Base-by-base conservation (phyloP, 2,329 filamentous ascomycete genomes). In the Xylaria sp. region DNA sequence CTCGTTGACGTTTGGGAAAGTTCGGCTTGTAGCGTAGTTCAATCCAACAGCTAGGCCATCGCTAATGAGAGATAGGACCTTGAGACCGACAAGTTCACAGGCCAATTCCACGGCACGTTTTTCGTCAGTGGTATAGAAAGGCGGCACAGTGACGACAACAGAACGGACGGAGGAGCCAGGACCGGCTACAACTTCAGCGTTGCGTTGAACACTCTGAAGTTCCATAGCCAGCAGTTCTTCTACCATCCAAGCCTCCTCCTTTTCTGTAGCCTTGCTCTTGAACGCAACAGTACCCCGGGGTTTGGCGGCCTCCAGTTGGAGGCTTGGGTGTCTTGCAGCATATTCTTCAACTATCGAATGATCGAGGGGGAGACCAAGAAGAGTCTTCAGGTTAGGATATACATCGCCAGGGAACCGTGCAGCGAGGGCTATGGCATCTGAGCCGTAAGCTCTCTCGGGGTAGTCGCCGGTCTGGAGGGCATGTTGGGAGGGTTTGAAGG, bases 211-310 rank as follows among this genome's bases (percentile, higher is more conserved):
- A 81, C 93, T 96, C 84, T 97, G 93, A 73, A 99, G 86, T 83
- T 98, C 90, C 96, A 99, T 99, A 58, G 94, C 94, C 78, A 99
- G 82, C 73, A 99, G 86, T 83, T 99, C 96, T 83, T 99, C 96
- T 0, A 98, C 91, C 76, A 92, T 88, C 89, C 90, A 90, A 50
- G 87, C 82, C 72, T 92, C 89, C 73, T 91, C 88, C 46, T 88
- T 84, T 12, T 85, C 83, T 12, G 82, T 80, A 74, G 83, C 87
- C 76, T 86, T 86, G 84, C 94, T 97, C 83, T 91, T 91, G 83
- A 99, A 92, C n/a, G 90, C 89, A 65, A 92, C 90, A 0, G 94
- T 96, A 34, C 88, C 89, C 73, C 91, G 88, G 50, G 80, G 81
- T 77, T 85, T 82, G 73, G 87, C 84, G 7, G 86, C 80, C 76